Evolutionary conservation across 768 basidiomycete species (phyloP), one percentile per base, ranked within the genome.

Genomic region (Candolleomyces eurysporus): DNA sequence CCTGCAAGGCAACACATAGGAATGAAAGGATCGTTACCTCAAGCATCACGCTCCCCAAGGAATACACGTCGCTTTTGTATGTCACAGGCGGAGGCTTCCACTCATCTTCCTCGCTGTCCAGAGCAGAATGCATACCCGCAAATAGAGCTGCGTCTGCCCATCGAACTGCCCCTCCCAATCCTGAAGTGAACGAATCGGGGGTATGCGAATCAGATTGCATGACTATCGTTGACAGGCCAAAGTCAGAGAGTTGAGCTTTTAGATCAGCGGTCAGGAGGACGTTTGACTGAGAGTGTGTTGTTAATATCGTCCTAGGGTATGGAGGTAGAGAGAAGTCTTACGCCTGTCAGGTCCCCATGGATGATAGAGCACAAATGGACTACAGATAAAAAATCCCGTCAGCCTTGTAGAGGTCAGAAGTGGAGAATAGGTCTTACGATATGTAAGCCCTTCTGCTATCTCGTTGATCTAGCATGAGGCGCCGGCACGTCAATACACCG

Each of bases 101-200:
- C 32, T 72, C 70, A 22, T 76, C 72, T 13, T 75, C 69, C 52
- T 61, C 62, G 19, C 69, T 43, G 5, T 64, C 64, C 52, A 76
- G 76, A 0, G 64, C 67, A 60, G 53, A 39, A 36, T 56, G 54
- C 26, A 57, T 22, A 3, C 31, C 40, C 7, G 45, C 60, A 31
- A 78, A 82, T 0, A 84, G 59, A 16, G 76, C 68, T 0, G 79
- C 71, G 59, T 81, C 82, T 5, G 77, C 78, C 81, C 82, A 83
- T 0, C 81, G 75, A 39, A 82, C 71, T 22, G 78, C 79, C 8
- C 82, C 80, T 17, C 77, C 76, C 31, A 82, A 67, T n/a, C 68
- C 71, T 5, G 77, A 75, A 59, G 71, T 75, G 46, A 73, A 64
- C 17, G 68, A 72, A 17, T 70, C 69, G 17, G 69, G 60, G 5